A percentile compares a stretch with the other conserved stretches of the same genome.
Evolutionary conservation across 2,329 filamentous ascomycete species (phyloP).

Genomic region (Epichloe sibirici): DNA sequence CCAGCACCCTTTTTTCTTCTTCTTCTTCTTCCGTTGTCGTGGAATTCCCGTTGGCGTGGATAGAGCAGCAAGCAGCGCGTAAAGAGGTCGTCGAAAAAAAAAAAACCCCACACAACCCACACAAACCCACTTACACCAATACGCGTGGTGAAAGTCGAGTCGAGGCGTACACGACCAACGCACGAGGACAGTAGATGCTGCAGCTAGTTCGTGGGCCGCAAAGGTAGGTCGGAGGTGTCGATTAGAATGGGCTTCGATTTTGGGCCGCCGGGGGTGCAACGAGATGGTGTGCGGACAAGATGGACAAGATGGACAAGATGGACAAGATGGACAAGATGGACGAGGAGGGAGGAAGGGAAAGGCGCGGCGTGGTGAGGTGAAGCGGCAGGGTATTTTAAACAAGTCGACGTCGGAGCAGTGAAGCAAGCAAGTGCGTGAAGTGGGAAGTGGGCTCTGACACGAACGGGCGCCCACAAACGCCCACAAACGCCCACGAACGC

Average conservation of each 20-base stretch:
- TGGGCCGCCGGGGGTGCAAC: not conserved
- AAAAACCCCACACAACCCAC: not conserved
- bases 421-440: not conserved
- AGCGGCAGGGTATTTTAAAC: not conserved
- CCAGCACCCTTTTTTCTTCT: not conserved
- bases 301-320: not conserved
- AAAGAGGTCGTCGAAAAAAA: not conserved
- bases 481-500: conserved; percentile 8
- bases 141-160: not conserved
- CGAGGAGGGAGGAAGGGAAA: conserved; percentile 1
- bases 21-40: not conserved
- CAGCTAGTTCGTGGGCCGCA: not conserved
- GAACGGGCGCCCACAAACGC: conserved; percentile 3
- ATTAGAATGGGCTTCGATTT: conserved; percentile 1
- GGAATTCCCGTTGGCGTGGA: conserved; percentile 1
- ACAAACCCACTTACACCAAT: not conserved
- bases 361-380: not conserved
- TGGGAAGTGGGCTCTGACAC: conserved; percentile 9
- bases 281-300: not conserved
- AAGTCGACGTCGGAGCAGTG: not conserved
- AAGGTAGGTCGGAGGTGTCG: not conserved
- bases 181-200: not conserved
- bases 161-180: not conserved
- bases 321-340: not conserved
- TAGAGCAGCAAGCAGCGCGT: conserved; percentile 10